These are phyloP conservation scores for Ascochyta viciae-villosae DNA, from an alignment of 2,329 filamentous ascomycete genomes.

Conservation along the genomic window DNA sequence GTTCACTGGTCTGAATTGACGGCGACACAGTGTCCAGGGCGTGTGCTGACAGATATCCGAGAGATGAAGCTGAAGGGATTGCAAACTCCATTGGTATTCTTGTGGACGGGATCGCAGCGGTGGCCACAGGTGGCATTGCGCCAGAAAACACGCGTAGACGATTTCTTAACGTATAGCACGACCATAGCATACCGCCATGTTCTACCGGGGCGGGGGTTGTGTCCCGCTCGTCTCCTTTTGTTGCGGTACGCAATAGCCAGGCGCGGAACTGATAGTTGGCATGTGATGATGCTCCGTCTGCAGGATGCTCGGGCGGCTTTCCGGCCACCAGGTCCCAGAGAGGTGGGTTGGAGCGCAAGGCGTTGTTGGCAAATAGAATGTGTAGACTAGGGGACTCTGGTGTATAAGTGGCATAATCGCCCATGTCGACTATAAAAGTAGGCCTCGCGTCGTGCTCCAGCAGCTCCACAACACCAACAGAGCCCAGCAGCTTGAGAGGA, in stretches of 20 bases:
- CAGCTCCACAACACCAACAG: slow-evolving; percentile 73
- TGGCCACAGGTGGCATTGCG: slow-evolving; percentile 16
- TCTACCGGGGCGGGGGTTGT: slow-evolving; percentile 57
- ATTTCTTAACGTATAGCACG: slow-evolving; percentile 71
- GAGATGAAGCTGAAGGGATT: slow-evolving; percentile 34
- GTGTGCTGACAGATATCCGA: slow-evolving; percentile 20
- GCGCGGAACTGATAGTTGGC: slow-evolving; percentile 65
- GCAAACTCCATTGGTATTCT: slow-evolving; percentile 43
- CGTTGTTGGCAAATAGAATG: slow-evolving; percentile 72
- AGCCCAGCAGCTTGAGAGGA: slow-evolving; percentile 64
- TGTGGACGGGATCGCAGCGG: slow-evolving; percentile 38
- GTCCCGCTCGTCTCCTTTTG: slow-evolving; percentile 61
- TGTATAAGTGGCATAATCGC: slow-evolving; percentile 62
- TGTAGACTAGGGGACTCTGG: slow-evolving; percentile 59
- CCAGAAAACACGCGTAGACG: slow-evolving; percentile 74
- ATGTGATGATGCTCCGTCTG: slow-evolving; percentile 48
- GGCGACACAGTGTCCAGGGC: slow-evolving; percentile 19
- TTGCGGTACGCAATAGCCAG: slow-evolving; percentile 69
- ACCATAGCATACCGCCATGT: slow-evolving; percentile 74
- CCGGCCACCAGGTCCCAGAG: slow-evolving; percentile 65
- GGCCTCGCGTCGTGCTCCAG: slow-evolving; percentile 79
- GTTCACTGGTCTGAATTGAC: slow-evolving; percentile 30
- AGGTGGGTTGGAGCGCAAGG: slow-evolving; percentile 65
- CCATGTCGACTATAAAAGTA: slow-evolving; percentile 76
- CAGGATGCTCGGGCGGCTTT: slow-evolving; percentile 38